Evolutionary conservation across 306 rosid species (phyloP), one percentile per base, ranked within the genome.

Genomic region (Morella rubra): DNA sequence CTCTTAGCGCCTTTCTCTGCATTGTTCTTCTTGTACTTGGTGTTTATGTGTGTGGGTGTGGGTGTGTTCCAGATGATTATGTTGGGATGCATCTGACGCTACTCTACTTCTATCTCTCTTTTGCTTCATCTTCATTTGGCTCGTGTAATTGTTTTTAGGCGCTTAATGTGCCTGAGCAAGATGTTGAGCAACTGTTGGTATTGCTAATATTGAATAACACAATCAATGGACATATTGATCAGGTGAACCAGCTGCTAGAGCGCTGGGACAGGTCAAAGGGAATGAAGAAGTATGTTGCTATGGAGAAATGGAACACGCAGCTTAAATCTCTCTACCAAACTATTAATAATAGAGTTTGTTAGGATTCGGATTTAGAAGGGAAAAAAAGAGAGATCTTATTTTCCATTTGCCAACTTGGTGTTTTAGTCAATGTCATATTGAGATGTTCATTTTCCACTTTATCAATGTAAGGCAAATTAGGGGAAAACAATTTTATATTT

Each of bases 241-340:
- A 95, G 85, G 98, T 95, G 69, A 95, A 95, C 83, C 83, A 96
- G 86, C 92, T 95, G 22, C 84, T 95, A 67, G 98, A 95, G 85
- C 93, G 99, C 52, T 91, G 93, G 44, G 90, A 91, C 82, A 90
- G 96, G 99, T 89, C 24, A 67, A 93, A 93, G 84, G 98, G 98
- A 84, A 87, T 86, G 97, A 93, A 93, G 80, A 93, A 93, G 84
- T 93, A 91, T 78, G 82, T 93, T 27, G 99, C 97, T 7, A 72
- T 95, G 70, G 97, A 95, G 81, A 95, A 95, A 84, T 95, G 97
- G 98, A 93, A 93, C 84, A 87, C 92, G 42, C 98, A 93, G 81
- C 90, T 93, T 50, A 90, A 83, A 81, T 90, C 96, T 67, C 97
- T 93, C 22, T 83, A 84, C 77, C 93, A 90, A 72, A 86, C 96